Evolutionary conservation across 352 stramenopile genomes (phyloP), one percentile per base, ranked within the genome.

Genomic region (Albugo candida): DNA sequence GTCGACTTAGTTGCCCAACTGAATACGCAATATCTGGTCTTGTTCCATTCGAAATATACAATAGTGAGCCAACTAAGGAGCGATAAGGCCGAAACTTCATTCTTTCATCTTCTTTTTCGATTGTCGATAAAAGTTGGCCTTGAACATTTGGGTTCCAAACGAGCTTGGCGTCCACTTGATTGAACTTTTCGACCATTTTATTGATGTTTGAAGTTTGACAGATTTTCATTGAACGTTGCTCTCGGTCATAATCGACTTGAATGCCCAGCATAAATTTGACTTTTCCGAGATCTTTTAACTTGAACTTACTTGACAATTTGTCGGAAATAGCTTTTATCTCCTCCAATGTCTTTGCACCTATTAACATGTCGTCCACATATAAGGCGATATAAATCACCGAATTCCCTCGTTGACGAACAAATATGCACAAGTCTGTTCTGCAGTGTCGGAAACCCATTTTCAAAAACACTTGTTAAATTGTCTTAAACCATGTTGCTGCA

Each of bases 181-280:
- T 31, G 10, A 53, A 56, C 12, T 37, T 46, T 27, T 49, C 48
- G 44, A 56, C 53, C 17, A 47, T 39, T 20, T 27, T 21, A 31
- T 53, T 37, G 5, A 27, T 38, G 40, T 38, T 48, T 16, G 47
- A 31, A 20, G 19, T 27, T n/a, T 58, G 47, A 20, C 41, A 35
- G 8, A 54, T 47, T 18, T 19, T 24, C 14, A 46, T 16, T 27
- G 16, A 39, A 14, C 24, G 46, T 27, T 1, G 19, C 35, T 36
- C 19, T 36, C 50, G 55, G 46, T 58, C 36, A 27, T 52, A 42
- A 38, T 62, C 36, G 38, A 61, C 56, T 37, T 53, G 20, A 24
- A 64, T 60, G 8, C 53, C 56, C 18, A 66, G 45, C 36, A 59
- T 54, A 21, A 59, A 61, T 11, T 38, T 41, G 8, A 47, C 54